These are phyloP conservation scores for Mangifera indica DNA, from an alignment of 345 rosid genomes.

Conservation along the genomic window DNA sequence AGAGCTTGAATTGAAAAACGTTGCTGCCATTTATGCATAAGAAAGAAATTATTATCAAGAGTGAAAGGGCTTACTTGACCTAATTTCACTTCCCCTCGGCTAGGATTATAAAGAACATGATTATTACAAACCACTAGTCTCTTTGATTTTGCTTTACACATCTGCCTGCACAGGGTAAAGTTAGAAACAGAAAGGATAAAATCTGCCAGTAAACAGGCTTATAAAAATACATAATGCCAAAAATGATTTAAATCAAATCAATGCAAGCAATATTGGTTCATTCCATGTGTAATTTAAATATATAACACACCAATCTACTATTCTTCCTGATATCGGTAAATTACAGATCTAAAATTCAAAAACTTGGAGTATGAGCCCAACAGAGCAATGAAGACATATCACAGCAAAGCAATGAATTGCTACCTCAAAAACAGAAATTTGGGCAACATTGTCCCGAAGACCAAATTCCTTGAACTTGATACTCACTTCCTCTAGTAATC, in stretches of 20 bases:
- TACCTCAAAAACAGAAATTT: constrained; percentile 77
- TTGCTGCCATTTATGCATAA: constrained; percentile 4
- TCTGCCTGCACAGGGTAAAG: constrained; percentile 49
- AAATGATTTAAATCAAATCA: not conserved
- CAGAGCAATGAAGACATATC: not conserved
- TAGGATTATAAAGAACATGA: constrained; percentile 68
- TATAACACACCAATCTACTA: not conserved
- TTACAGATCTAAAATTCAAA: not conserved
- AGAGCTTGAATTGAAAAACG: not conserved
- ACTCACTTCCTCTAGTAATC: constrained; percentile 57
- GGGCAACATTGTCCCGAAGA: constrained; percentile 78
- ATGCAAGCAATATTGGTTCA: not conserved
- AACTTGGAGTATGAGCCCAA: too few relatives aligned
- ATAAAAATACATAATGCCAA: not conserved
- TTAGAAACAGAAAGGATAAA: constrained; percentile 37
- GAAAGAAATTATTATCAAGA: not conserved
- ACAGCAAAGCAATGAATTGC: constrained; percentile 2
- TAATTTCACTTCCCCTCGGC: constrained; percentile 72
- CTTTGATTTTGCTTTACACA: constrained; percentile 43
- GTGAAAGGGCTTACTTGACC: constrained; percentile 63
- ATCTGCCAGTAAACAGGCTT: constrained; percentile 10
- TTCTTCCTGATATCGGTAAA: not conserved
- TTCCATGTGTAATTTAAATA: not conserved
- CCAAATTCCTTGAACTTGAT: constrained; percentile 65
- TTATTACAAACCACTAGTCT: constrained; percentile 67